phyloP scores from a whole-genome alignment of 352 stramenopile genomes.

The Pythium graminicola region DNA sequence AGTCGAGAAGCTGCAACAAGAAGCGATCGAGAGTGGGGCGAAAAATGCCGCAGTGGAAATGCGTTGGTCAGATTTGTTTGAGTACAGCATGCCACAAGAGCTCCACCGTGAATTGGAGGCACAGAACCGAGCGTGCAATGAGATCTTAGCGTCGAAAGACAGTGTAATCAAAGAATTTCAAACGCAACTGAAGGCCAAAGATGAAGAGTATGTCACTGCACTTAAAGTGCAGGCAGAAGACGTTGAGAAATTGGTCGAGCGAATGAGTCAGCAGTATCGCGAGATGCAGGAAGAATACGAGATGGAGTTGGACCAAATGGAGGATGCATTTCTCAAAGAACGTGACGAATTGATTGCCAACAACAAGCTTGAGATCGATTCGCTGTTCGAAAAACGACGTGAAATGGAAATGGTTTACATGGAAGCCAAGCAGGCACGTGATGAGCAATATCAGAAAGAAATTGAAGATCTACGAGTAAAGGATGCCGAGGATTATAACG shows the following conservation, averaged over 20 bases:
- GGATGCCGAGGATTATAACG: conserved; percentile 93
- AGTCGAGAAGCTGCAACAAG: conserved; percentile 85
- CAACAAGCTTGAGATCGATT: conserved; percentile 91
- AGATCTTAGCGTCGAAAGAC: conserved; percentile 90
- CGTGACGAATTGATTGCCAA: conserved; percentile 82
- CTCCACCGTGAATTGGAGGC: conserved; percentile 85
- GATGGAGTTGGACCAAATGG: conserved; percentile 89
- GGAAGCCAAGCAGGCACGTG: conserved; percentile 85
- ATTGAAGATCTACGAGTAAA: conserved; percentile 88
- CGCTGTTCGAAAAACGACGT: conserved; percentile 86
- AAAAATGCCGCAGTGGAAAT: conserved; percentile 93
- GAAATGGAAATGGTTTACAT: conserved; percentile 94
- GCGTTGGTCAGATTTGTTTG: conserved; percentile 86
- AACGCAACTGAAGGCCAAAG: conserved; percentile 88
- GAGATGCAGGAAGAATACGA: conserved; percentile 93
- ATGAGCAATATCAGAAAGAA: conserved; percentile 87
- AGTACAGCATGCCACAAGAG: conserved; percentile 92
- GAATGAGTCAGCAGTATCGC: conserved; percentile 90
- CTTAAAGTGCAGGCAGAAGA: conserved; percentile 89
- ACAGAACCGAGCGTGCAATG: conserved; percentile 81
- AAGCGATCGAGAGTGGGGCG: conserved; percentile 83
- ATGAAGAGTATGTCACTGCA: conserved; percentile 92
- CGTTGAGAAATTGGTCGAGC: conserved; percentile 82
- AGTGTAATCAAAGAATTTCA: conserved; percentile 87
- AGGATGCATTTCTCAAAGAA: conserved; percentile 91